Base-by-base conservation (phyloP, 2,329 filamentous ascomycete genomes). In the Microdochium paspali region DNA sequence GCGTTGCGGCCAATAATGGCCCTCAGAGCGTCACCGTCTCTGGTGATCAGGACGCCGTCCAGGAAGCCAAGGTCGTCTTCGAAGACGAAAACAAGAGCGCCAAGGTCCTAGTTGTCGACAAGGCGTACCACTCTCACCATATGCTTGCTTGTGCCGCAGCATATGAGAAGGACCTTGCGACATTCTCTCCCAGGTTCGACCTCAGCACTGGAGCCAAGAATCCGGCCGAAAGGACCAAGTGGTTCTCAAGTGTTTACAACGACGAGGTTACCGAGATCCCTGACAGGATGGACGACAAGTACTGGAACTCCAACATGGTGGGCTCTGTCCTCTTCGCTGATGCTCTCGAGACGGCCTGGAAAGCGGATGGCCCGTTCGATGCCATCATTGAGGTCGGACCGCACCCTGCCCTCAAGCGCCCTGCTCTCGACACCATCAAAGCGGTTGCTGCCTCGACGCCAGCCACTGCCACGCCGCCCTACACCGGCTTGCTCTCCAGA, bases 101-200 rank as follows among this genome's bases (percentile, higher is more conserved):
- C 0, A 57, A 66, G 2, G 10, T 61, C 0, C 56, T 76, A 6
- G 52, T 54, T 1, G 65, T 76, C 0, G 69, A 74, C 42, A 71
- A 63, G 0, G 73, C 72, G 0, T 76, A 76, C 45, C 73, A 76
- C 55, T 76, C 72, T 0, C 63, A 62, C 1, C 73, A 75, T 51
- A 76, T 76, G 72, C 44, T 54, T 1, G 48, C 44, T 26, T 65
- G 66, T 1, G 73, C 74, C 51, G 60, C 56, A 4, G 39, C 39
- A 2, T 73, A 73, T 47, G 49, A 61, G 3, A 47, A 61, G 24
- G 55, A 53, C 1, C 50, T 72, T 64, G 59, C 25, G 49, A 48
- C 15, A 61, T 72, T n/a, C n/a, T n/a, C n/a, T n/a, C n/a, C 24
- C 31, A 49, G 0, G 59, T 62, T 1, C 23, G 46, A 52, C 26